Evolutionary conservation across 306 rosid species (phyloP).

Genomic region (Sicyos baderoa): DNA sequence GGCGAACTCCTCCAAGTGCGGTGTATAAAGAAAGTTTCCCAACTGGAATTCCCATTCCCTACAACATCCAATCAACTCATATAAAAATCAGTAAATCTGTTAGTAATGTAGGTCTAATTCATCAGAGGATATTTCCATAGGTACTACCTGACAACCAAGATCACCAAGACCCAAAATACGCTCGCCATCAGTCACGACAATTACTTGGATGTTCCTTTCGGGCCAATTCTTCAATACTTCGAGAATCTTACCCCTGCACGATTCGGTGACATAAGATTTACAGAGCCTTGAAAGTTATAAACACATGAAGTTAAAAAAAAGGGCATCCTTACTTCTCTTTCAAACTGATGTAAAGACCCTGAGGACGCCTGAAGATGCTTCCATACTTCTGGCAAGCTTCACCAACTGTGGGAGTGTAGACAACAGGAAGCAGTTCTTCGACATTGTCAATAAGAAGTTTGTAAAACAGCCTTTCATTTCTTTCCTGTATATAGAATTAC

Average conservation of each 20-base stretch:
- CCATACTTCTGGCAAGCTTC: too few relatives aligned
- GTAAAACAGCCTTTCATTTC: too few relatives aligned
- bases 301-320: conserved; percentile 15
- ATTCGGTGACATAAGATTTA: background rate
- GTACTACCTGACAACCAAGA: conserved; percentile 89
- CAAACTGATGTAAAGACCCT: too few relatives aligned
- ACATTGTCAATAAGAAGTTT: too few relatives aligned
- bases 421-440: too few relatives aligned
- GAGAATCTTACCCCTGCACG: conserved; percentile 71
- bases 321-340: conserved; percentile 25
- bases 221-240: conserved; percentile 99
- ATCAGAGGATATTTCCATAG: conserved; percentile 9
- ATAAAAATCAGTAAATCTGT: background rate
- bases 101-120: background rate
- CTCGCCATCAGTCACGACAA: conserved; percentile 95
- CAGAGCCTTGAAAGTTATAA: conserved; percentile 11
- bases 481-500: too few relatives aligned
- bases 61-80: conserved; percentile 24
- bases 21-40: conserved; percentile 86
- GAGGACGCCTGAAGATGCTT: too few relatives aligned
- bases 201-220: conserved; percentile 67
- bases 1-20: conserved; percentile 94
- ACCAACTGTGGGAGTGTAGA: too few relatives aligned
- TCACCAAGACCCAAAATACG: conserved; percentile 95
- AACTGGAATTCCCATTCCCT: conserved; percentile 99